A percentile compares a stretch with the other conserved stretches of the same genome.
Conservation (phyloP, 192 early-diverging fungal species). For the Backusella sp. region DNA sequence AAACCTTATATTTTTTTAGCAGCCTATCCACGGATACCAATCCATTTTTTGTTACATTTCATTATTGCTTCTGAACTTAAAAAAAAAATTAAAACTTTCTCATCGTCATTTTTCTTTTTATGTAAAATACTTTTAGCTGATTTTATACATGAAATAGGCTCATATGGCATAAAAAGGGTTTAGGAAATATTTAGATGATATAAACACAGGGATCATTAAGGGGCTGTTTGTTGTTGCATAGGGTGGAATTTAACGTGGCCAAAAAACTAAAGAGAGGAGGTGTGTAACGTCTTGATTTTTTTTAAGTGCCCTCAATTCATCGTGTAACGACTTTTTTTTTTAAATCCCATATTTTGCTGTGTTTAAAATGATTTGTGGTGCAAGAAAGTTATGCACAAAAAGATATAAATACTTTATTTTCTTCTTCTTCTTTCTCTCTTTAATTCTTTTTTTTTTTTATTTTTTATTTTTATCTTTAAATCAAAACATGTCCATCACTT, state of each 20-base stretch:
- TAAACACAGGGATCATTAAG: background rate
- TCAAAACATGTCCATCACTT: background rate
- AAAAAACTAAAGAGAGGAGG: background rate
- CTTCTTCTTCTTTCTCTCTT: background rate
- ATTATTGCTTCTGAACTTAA: background rate
- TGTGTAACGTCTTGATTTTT: background rate
- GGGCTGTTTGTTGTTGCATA: background rate
- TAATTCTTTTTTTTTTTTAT: background rate
- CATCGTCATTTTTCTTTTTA: background rate
- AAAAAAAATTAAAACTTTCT: background rate
- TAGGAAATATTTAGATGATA: background rate
- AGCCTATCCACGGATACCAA: background rate
- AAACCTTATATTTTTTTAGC: background rate
- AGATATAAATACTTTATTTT: conserved; percentile 5
- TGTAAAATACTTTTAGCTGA: background rate
- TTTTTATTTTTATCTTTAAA: background rate
- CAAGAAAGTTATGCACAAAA: conserved; percentile 4
- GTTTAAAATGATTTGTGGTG: background rate
- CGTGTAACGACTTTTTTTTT: background rate
- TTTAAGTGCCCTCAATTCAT: background rate
- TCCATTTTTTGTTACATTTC: background rate
- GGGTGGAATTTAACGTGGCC: background rate
- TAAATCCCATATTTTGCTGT: background rate
- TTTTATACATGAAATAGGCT: background rate
- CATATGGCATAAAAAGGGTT: background rate